Evolutionary conservation across 2,329 filamentous ascomycete genomes (phyloP).

Genomic region (Metarhizium rileyi): DNA sequence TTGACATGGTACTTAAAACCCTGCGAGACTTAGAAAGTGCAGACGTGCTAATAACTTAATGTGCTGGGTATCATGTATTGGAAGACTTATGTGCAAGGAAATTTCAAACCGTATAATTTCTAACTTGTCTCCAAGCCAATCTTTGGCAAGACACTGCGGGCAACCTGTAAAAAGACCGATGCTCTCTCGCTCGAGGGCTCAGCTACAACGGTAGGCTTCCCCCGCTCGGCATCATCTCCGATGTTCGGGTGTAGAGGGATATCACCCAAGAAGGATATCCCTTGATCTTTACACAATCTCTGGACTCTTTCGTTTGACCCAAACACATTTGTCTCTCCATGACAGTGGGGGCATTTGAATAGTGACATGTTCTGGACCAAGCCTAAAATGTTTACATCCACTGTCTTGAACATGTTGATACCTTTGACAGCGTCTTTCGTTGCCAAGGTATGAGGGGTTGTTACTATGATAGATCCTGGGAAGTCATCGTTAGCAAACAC

Average conservation of each 20-base stretch:
- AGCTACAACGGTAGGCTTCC: constrained; percentile 81
- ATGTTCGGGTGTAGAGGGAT: constrained; percentile 81
- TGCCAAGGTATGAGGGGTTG: constrained; percentile 87
- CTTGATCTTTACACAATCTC: constrained; percentile 59
- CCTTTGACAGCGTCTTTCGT: constrained; percentile 88
- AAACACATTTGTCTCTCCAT: constrained; percentile 66
- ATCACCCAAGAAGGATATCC: constrained; percentile 75
- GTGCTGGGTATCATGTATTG: background rate
- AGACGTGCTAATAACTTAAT: constrained; percentile 3
- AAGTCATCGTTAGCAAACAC: background rate
- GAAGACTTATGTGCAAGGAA: background rate
- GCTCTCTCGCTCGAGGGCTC: constrained; percentile 70
- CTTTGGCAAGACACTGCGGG: constrained; percentile 40
- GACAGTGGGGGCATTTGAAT: constrained; percentile 72
- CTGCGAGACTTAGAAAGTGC: background rate
- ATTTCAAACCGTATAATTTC: background rate
- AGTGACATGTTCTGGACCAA: constrained; percentile 89
- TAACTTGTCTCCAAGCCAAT: constrained; percentile 23
- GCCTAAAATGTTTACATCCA: constrained; percentile 70
- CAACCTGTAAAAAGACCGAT: constrained; percentile 62
- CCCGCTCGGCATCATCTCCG: constrained; percentile 76
- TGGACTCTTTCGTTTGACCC: constrained; percentile 55
- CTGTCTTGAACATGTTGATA: constrained; percentile 84
- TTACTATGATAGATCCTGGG: constrained; percentile 70
- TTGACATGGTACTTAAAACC: constrained; percentile 5